Conservation (phyloP, 2,329 filamentous ascomycete genomes). For the Xylaria sp. region DNA sequence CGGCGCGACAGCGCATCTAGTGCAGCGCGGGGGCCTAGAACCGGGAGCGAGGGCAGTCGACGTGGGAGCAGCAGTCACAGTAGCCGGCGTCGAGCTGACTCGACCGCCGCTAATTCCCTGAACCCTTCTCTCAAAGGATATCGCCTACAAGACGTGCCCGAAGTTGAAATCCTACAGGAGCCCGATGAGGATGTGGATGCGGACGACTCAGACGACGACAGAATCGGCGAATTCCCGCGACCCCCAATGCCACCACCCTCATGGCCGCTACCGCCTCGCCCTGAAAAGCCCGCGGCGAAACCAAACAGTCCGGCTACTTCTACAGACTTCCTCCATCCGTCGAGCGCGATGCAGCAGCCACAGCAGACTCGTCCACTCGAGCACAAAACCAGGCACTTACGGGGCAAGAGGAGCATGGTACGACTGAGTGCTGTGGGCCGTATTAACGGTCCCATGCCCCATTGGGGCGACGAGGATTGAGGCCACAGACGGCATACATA, state of each 20-base stretch:
- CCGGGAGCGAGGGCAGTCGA: background rate
- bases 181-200: slow-evolving; percentile 16
- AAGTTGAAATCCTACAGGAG: slow-evolving; percentile 18
- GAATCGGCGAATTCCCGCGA: slow-evolving; percentile 14
- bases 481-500: background rate
- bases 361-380: slow-evolving; percentile 22
- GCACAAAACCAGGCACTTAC: slow-evolving; percentile 8
- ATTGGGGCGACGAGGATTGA: slow-evolving; percentile 51
- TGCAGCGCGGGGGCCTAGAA: background rate
- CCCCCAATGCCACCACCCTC: slow-evolving; percentile 27
- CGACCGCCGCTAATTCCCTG: slow-evolving; percentile 29
- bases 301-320: background rate
- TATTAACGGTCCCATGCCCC: slow-evolving; percentile 41
- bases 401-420: slow-evolving; percentile 47
- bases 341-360: slow-evolving; percentile 29
- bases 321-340: slow-evolving; percentile 25
- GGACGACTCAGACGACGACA: slow-evolving; percentile 17
- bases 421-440: slow-evolving; percentile 50
- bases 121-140: slow-evolving; percentile 7
- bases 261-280: slow-evolving; percentile 23
- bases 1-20: slow-evolving; percentile 22
- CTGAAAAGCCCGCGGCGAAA: slow-evolving; percentile 3
- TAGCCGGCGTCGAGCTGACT: slow-evolving; percentile 26
- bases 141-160: slow-evolving; percentile 28
- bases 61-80: slow-evolving; percentile 21